phyloP scores from a whole-genome alignment of 1,284 basidiomycete species.

The Puccinia coronata region DNA sequence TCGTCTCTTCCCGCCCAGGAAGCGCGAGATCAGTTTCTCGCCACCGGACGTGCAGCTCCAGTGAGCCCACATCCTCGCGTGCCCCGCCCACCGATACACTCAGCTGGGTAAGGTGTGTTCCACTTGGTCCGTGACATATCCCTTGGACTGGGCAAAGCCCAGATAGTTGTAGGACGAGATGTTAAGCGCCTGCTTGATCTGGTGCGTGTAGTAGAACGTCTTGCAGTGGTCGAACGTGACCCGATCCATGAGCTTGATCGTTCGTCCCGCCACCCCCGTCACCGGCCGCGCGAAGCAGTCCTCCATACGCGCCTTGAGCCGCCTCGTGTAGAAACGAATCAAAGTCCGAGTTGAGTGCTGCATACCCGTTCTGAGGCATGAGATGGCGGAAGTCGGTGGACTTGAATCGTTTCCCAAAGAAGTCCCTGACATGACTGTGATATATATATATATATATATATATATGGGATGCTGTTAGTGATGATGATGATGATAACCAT shows the following conservation, averaged over 20 bases:
- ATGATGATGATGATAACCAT: constrained; percentile 32
- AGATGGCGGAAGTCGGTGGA: constrained; percentile 76
- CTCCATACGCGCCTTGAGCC: constrained; percentile 89
- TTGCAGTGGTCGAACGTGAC: constrained; percentile 78
- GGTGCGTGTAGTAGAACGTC: constrained; percentile 76
- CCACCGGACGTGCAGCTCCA: constrained; percentile 78
- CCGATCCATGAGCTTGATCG: constrained; percentile 83
- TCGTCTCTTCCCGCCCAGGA: constrained; percentile 85
- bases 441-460: constrained; percentile 61
- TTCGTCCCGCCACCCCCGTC: constrained; percentile 92
- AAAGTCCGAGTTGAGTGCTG: constrained; percentile 94
- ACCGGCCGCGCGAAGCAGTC: constrained; percentile 93
- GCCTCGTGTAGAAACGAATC: constrained; percentile 98
- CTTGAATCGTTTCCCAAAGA: constrained; percentile 82
- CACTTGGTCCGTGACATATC: constrained; percentile 89
- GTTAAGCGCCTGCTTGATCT: constrained; percentile 84
- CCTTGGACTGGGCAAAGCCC: constrained; percentile 91
- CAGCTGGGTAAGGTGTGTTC: constrained; percentile 62
- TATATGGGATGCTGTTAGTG: no score
- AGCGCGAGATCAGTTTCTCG: constrained; percentile 85
- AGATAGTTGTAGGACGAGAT: constrained; percentile 99
- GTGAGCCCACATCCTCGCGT: constrained; percentile 78
- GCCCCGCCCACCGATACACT: constrained; percentile 77
- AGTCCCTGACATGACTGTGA: constrained; percentile 91
- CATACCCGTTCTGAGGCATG: constrained; percentile 81